Evolutionary conservation across 2,329 filamentous ascomycete species (phyloP).

Genomic region (Magnaporthales sp.): DNA sequence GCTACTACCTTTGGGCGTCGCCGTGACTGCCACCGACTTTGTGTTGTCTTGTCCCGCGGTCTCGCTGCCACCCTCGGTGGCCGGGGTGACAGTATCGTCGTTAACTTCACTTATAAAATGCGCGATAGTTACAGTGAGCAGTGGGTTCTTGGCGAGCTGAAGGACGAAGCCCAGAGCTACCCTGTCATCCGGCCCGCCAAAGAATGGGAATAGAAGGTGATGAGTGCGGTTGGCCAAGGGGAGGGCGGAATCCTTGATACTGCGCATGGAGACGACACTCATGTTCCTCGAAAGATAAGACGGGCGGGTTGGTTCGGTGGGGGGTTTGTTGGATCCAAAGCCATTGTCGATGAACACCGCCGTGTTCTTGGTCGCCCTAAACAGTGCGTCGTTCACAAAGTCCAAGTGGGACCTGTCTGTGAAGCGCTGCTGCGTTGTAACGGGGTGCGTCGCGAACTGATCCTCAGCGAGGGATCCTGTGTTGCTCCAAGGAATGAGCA

Average conservation of each 20-base stretch:
- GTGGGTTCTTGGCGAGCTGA: slow-evolving; percentile 71
- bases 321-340: slow-evolving; percentile 19
- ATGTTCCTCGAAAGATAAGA: slow-evolving; percentile 34
- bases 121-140: slow-evolving; percentile 70
- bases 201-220: slow-evolving; percentile 80
- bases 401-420: slow-evolving; percentile 54
- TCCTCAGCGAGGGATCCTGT: slow-evolving; percentile 67
- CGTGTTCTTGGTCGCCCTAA: slow-evolving; percentile 55
- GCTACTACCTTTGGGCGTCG: slow-evolving; percentile 7
- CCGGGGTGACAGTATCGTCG: neutral
- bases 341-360: slow-evolving; percentile 72
- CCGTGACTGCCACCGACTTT: neutral
- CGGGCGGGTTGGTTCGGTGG: slow-evolving; percentile 18
- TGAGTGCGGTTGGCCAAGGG: slow-evolving; percentile 62
- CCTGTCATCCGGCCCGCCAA: slow-evolving; percentile 75
- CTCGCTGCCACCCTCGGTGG: neutral
- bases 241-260: slow-evolving; percentile 39
- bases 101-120: slow-evolving; percentile 35
- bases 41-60: neutral
- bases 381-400: slow-evolving; percentile 64
- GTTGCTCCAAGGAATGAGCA: slow-evolving; percentile 87
- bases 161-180: slow-evolving; percentile 73
- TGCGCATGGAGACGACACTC: slow-evolving; percentile 52
- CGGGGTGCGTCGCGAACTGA: slow-evolving; percentile 27
- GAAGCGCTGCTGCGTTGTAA: slow-evolving; percentile 49